A percentile compares a stretch with the other conserved stretches of the same genome.
Evolutionary conservation across 2,329 filamentous ascomycete genomes (phyloP).

Genomic region (Chaetomiaceae sp.): DNA sequence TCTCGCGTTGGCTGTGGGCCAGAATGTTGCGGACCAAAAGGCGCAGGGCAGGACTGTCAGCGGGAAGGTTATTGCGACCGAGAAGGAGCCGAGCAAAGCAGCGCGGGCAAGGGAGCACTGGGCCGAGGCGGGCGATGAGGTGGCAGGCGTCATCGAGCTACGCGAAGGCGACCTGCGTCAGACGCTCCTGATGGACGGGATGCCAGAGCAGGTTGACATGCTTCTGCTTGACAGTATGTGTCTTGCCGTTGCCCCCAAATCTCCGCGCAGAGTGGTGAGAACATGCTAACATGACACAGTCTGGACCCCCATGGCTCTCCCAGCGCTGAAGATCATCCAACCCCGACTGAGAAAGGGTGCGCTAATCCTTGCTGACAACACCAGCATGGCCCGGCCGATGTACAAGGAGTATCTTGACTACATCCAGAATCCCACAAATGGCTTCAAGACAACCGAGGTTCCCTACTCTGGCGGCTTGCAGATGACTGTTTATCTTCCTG

Average conservation of each 20-base stretch:
- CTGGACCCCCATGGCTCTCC: constrained; percentile 30
- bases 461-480: constrained; percentile 26
- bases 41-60: not conserved
- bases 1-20: constrained; percentile 52
- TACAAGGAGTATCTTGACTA: constrained; percentile 40
- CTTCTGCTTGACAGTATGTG: constrained; percentile 58
- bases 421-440: constrained; percentile 36
- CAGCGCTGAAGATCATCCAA: constrained; percentile 39
- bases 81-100: constrained; percentile 54
- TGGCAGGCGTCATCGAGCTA: constrained; percentile 50
- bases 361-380: constrained; percentile 42
- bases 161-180: constrained; percentile 54
- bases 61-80: constrained; percentile 54
- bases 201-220: constrained; percentile 50
- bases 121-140: constrained; percentile 44
- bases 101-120: constrained; percentile 49
- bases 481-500: constrained; percentile 24
- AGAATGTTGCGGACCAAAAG: constrained; percentile 35
- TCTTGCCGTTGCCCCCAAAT: too few relatives aligned
- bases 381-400: constrained; percentile 28
- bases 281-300: constrained; percentile 19
- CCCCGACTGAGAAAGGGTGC: constrained; percentile 33
- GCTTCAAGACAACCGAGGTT: constrained; percentile 34
- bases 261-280: not conserved
- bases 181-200: constrained; percentile 44